Evolutionary conservation across 2,329 filamentous ascomycete genomes (phyloP), one percentile per base, ranked within the genome.

Genomic region (Clonostachys byssicola): DNA sequence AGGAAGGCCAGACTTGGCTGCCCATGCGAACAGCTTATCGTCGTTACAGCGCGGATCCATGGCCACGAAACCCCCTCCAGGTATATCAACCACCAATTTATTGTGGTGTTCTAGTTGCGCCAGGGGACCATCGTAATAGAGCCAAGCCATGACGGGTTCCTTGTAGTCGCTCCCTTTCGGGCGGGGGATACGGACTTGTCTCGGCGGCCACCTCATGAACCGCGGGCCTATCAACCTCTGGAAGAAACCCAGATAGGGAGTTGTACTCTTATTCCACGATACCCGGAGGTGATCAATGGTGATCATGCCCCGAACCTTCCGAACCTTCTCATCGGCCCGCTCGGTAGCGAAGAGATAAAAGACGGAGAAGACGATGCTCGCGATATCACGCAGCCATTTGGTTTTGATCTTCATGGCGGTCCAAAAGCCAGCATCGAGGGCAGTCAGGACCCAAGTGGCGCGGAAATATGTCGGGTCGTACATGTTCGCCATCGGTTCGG

Each of bases 41-140:
- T 99, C 94, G 57, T 95, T 91, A 57, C 86, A 89, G 42, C 94
- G 77, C n/a, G 94, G 94, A 49, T 89, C 85, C 94, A 99, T 99
- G 16, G 94, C 92, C 12, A 99, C 92, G 54, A 95, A 99, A 0
- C 94, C 94, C 34, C 94, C 94, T 2, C 94, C 94, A 0, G 94
- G 94, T 5, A 97, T 83, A 64, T 99, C 94, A 35, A 99, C 62
- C 2, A 99, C 80, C 30, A 99, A 66, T 57, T 87, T 87, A 44
- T 80, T 85, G 60, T 95, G 87, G 40, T 86, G 79, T 57, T 84
- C 83, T 42, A 96, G 72, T 42, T 90, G 85, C 3, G 85, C 82
- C 8, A 96, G 67, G 0, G 92, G 86, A 0, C 94, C 94, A 59
- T 97, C 90, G 58, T 92, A 99, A 65, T 96, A 99, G 34, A 99